A percentile compares a stretch with the other conserved stretches of the same genome.
Evolutionary conservation across 306 rosid genomes (phyloP).

Genomic region (Ceratonia siliqua): DNA sequence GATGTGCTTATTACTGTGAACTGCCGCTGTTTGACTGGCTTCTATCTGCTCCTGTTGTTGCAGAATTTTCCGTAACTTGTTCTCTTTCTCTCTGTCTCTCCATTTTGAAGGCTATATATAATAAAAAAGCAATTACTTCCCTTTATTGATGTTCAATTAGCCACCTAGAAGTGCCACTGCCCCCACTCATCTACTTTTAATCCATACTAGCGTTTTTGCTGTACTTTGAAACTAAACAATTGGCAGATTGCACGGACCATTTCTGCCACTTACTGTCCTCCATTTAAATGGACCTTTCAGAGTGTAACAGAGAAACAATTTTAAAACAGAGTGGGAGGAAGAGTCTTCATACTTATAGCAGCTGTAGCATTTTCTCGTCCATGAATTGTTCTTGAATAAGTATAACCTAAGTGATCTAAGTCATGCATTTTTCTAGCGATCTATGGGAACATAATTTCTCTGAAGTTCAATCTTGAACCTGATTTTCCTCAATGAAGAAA

Average conservation of each 20-base stretch:
- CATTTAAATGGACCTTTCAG: neutral
- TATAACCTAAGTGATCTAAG: neutral
- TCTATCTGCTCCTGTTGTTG: neutral
- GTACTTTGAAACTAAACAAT: neutral
- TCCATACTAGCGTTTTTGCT: neutral
- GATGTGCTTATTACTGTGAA: neutral
- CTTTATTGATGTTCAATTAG: neutral
- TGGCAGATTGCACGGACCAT: neutral
- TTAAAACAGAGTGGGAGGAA: neutral
- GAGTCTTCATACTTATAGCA: neutral
- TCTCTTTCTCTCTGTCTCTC: neutral
- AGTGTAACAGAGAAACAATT: neutral
- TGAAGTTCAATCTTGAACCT: neutral
- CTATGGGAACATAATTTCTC: neutral
- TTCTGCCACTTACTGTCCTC: neutral
- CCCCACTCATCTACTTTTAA: neutral
- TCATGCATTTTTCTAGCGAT: neutral
- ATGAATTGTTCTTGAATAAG: neutral
- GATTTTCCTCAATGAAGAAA: neutral
- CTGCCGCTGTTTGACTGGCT: neutral
- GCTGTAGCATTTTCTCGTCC: neutral
- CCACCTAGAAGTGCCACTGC: neutral
- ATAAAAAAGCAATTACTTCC: neutral
- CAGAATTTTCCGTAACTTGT: neutral
- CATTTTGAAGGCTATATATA: neutral